These are phyloP conservation scores for Ophiocordyceps australis DNA, from an alignment of 2,329 filamentous ascomycete species.

Conservation along the genomic window DNA sequence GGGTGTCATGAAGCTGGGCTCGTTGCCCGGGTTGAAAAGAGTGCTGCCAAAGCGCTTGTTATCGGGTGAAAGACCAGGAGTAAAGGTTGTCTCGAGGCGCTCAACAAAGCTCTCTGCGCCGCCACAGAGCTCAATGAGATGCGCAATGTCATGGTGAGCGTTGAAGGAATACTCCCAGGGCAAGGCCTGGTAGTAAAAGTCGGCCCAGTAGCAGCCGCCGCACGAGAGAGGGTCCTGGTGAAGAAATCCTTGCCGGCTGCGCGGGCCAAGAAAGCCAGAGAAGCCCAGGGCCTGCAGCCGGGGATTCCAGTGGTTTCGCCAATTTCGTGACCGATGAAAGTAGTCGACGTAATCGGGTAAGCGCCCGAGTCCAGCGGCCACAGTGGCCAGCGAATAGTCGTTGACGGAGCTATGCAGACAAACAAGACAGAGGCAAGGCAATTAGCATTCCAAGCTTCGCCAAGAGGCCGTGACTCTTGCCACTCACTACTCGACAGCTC, in stretches of 20 bases:
- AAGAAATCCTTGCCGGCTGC: constrained; percentile 27
- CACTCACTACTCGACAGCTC: constrained; percentile 44
- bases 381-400: constrained; percentile 48
- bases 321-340: constrained; percentile 44
- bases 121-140: constrained; percentile 34
- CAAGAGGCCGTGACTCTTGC: not conserved
- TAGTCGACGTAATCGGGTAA: constrained; percentile 35
- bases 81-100: constrained; percentile 43
- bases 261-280: constrained; percentile 47
- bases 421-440: too few species aligned
- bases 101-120: constrained; percentile 33
- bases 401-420: constrained; percentile 40
- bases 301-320: constrained; percentile 55
- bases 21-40: constrained; percentile 50
- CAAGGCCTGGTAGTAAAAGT: constrained; percentile 38
- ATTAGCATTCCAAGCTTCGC: not conserved
- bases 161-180: constrained; percentile 52
- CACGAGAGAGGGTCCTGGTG: constrained; percentile 38
- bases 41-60: constrained; percentile 28
- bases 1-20: constrained; percentile 47
- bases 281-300: constrained; percentile 38
- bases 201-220: constrained; percentile 48
- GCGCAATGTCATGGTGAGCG: constrained; percentile 45
- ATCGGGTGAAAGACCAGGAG: constrained; percentile 21
- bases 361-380: constrained; percentile 39